Conservation (phyloP, 2,329 filamentous ascomycete species). For the Penicillium italicum region DNA sequence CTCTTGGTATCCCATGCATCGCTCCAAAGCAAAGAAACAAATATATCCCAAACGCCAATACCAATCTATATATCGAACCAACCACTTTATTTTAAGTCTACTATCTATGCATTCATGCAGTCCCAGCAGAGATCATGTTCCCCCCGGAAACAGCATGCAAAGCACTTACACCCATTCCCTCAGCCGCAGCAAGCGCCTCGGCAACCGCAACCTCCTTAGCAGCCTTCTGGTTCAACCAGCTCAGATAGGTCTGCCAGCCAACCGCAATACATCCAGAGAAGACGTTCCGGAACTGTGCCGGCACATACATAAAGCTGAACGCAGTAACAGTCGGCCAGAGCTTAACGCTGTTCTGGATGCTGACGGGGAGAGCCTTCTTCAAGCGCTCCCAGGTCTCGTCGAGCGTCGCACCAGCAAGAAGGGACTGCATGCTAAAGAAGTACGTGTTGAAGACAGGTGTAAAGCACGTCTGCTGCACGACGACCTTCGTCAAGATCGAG, state of each 20-base stretch:
- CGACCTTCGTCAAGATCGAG: conserved; percentile 72
- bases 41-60: conserved; percentile 4
- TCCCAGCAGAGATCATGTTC: conserved; percentile 16
- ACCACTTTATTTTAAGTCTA: background rate
- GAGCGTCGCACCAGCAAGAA: conserved; percentile 65
- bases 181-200: conserved; percentile 22
- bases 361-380: conserved; percentile 69
- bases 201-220: conserved; percentile 54
- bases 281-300: conserved; percentile 72
- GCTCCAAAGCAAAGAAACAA: background rate
- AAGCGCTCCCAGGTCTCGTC: conserved; percentile 67
- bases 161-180: conserved; percentile 1
- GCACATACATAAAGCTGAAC: conserved; percentile 80
- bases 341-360: conserved; percentile 75
- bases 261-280: conserved; percentile 78
- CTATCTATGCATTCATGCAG: conserved; percentile 8
- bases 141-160: conserved; percentile 14
- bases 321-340: conserved; percentile 86
- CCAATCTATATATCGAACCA: conserved; percentile 10
- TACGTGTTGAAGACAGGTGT: conserved; percentile 79
- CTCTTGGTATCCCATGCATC: conserved; percentile 21
- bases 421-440: conserved; percentile 76
- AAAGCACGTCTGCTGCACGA: conserved; percentile 75
- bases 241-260: conserved; percentile 90
- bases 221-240: conserved; percentile 70